Conservation (phyloP, 2,329 filamentous ascomycete genomes). For the Fusarium protoensiforme region DNA sequence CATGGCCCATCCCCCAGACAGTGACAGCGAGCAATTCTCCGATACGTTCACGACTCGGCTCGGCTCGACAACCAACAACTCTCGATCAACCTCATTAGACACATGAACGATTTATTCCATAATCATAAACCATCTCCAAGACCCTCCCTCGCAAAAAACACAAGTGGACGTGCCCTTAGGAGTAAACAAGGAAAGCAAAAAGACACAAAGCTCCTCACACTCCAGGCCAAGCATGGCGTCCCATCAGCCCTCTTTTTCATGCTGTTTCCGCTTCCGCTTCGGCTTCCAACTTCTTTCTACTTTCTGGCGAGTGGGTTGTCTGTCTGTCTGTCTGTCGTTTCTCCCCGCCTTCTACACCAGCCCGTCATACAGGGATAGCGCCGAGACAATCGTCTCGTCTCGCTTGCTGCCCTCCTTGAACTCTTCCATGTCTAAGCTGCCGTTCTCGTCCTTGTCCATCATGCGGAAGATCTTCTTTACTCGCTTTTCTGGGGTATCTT, state of each 20-base stretch:
- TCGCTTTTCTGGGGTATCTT: conserved; percentile 98
- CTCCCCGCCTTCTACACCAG: conserved; percentile 70
- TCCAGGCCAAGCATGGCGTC: conserved; percentile 36
- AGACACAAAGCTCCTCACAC: conserved; percentile 42
- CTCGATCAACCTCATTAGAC: conserved; percentile 9
- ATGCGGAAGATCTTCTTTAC: conserved; percentile 98
- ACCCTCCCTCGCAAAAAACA: conserved; percentile 17
- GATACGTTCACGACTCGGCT: background rate
- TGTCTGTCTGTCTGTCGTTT: background rate
- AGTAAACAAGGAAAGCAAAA: conserved; percentile 40
- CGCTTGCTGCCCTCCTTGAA: conserved; percentile 99
- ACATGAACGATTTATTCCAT: conserved; percentile 37
- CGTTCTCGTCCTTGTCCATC: conserved; percentile 99
- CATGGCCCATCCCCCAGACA: background rate
- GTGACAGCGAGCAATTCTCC: background rate
- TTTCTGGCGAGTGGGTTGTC: background rate
- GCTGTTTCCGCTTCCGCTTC: conserved; percentile 19
- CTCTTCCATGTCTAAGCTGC: conserved; percentile 94
- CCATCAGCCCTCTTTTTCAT: conserved; percentile 33
- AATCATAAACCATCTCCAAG: conserved; percentile 37
- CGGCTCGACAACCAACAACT: background rate
- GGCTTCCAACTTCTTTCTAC: background rate
- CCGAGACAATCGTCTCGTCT: conserved; percentile 98
- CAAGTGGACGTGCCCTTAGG: conserved; percentile 28
- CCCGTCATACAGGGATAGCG: conserved; percentile 94